Evolutionary conservation across 495 filamentous ascomycete genomes (phyloP).

Genomic region (Penicillium tannophilum): DNA sequence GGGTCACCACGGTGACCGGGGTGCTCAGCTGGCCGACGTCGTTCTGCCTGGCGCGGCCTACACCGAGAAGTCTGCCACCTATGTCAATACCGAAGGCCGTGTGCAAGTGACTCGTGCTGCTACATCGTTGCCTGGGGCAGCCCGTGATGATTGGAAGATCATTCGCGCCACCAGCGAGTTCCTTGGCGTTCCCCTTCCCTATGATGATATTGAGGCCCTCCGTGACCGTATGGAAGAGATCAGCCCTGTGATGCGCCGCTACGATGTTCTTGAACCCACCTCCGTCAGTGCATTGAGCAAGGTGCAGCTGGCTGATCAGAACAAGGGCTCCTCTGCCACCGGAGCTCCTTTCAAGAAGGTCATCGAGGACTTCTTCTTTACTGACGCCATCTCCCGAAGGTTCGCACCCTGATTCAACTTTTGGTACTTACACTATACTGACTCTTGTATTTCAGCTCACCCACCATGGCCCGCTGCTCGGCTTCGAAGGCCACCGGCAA

Average conservation of each 20-base stretch:
- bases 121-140: slow-evolving; percentile 80
- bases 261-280: slow-evolving; percentile 85
- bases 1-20: slow-evolving; percentile 93
- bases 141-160: slow-evolving; percentile 98
- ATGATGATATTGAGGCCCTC: slow-evolving; percentile 85
- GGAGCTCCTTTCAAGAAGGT: slow-evolving; percentile 73
- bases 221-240: slow-evolving; percentile 95
- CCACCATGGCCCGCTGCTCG: slow-evolving; percentile 95
- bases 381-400: slow-evolving; percentile 93
- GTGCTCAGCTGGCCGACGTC: slow-evolving; percentile 90
- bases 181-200: slow-evolving; percentile 82
- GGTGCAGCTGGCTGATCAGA: slow-evolving; percentile 91
- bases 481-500: slow-evolving; percentile 72
- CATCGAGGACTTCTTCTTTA: slow-evolving; percentile 96
- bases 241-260: slow-evolving; percentile 80
- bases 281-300: slow-evolving; percentile 73
- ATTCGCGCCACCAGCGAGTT: slow-evolving; percentile 89
- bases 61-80: slow-evolving; percentile 96
- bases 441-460: slow-evolving; percentile 60
- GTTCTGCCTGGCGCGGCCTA: slow-evolving; percentile 93
- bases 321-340: slow-evolving; percentile 75
- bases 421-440: slow-evolving; percentile 24
- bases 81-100: slow-evolving; percentile 95
- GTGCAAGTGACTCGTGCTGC: slow-evolving; percentile 90
- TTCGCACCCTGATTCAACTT: slow-evolving; percentile 38